Evolutionary conservation across 371 early-diverging fungal genomes (phyloP).

Genomic region (Parasitella parasitica): DNA sequence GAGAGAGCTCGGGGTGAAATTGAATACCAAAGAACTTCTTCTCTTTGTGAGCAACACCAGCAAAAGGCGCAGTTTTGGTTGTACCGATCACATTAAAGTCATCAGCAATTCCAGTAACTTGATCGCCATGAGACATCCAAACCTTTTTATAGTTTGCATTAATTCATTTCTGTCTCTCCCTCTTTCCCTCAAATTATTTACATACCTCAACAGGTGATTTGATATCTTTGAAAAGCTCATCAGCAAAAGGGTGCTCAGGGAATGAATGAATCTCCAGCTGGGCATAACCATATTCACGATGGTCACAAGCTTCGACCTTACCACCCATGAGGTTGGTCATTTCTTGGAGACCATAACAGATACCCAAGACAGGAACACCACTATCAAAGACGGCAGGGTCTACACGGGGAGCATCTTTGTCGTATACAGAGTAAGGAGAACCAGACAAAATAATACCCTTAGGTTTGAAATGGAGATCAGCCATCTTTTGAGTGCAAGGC

Average conservation of each 20-base stretch:
- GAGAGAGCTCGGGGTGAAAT: slow-evolving; percentile 98
- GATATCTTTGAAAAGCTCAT: slow-evolving; percentile 80
- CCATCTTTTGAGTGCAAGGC: slow-evolving; percentile 94
- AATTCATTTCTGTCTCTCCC: no score
- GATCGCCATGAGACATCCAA: slow-evolving; percentile 99
- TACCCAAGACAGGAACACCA: slow-evolving; percentile 93
- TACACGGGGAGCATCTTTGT: slow-evolving; percentile 91
- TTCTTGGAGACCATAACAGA: slow-evolving; percentile 98
- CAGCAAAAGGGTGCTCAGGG: slow-evolving; percentile 60
- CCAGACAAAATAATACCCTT: slow-evolving; percentile 96
- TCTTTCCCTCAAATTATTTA: not conserved
- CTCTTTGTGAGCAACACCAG: slow-evolving; percentile 81
- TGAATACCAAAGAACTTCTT: slow-evolving; percentile 91
- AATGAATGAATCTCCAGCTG: slow-evolving; percentile 65
- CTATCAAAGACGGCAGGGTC: slow-evolving; percentile 88
- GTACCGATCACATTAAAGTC: slow-evolving; percentile 85
- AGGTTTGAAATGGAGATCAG: slow-evolving; percentile 91
- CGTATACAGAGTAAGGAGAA: slow-evolving; percentile 95
- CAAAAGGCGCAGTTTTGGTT: slow-evolving; percentile 86
- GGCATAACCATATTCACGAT: slow-evolving; percentile 96
- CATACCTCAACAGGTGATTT: slow-evolving; percentile 55
- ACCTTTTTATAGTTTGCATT: no score
- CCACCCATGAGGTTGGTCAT: slow-evolving; percentile 88
- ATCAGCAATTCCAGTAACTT: slow-evolving; percentile 77
- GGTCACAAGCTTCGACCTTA: slow-evolving; percentile 81